These are phyloP conservation scores for Magnusiomyces magnusii DNA, from an alignment of 1,139 yeast genomes.

Conservation along the genomic window DNA sequence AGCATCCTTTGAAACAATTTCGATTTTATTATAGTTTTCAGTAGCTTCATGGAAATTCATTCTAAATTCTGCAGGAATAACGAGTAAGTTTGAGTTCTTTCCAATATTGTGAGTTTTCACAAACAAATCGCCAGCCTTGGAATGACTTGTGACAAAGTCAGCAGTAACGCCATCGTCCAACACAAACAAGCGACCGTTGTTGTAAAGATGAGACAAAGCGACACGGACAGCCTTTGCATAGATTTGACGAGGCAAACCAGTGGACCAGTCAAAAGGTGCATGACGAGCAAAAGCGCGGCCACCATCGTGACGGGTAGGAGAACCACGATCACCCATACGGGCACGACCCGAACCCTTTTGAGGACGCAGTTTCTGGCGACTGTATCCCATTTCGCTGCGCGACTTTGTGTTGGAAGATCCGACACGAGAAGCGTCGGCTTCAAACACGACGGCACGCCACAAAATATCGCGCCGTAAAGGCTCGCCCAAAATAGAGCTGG, in stretches of 20 bases:
- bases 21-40: conserved; percentile 45
- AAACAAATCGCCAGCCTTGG: conserved; percentile 51
- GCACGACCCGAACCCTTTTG: conserved; percentile 97
- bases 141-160: conserved; percentile 45
- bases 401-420: conserved; percentile 84
- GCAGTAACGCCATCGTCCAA: conserved; percentile 46
- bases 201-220: conserved; percentile 76
- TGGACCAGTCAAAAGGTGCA: conserved; percentile 86
- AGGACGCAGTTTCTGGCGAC: conserved; percentile 72
- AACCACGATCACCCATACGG: conserved; percentile 92
- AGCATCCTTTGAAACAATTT: conserved; percentile 65
- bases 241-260: conserved; percentile 68
- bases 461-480: conserved; percentile 85
- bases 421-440: conserved; percentile 82
- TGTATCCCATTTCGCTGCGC: conserved; percentile 79
- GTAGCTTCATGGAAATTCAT: conserved; percentile 47
- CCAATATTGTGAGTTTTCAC: conserved; percentile 35
- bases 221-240: conserved; percentile 70
- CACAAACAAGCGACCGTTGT: conserved; percentile 61
- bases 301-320: conserved; percentile 87
- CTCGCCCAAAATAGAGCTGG: conserved; percentile 54
- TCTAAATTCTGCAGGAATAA: conserved; percentile 51
- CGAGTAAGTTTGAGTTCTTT: conserved; percentile 54
- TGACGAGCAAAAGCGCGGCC: conserved; percentile 80
- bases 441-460: conserved; percentile 92